Evolutionary conservation across 208 protist species (phyloP).

Genomic region (Leishmania tropica): DNA sequence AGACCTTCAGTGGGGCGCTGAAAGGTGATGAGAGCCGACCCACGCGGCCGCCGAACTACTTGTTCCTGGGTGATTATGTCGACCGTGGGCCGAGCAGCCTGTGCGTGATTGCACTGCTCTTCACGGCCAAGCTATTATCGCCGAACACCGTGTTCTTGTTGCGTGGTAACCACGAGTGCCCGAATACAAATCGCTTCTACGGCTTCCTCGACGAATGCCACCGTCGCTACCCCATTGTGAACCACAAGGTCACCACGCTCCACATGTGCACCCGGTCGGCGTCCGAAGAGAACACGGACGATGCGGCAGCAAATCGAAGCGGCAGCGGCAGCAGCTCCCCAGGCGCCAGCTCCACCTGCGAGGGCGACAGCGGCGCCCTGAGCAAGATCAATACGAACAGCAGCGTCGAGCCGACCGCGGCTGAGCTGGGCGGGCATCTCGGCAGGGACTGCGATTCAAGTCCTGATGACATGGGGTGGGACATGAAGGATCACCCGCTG

Average conservation of each 20-base stretch:
- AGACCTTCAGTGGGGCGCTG: not conserved
- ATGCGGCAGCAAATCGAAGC: constrained; percentile 41
- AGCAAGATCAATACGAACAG: not conserved
- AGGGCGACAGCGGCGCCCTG: not conserved
- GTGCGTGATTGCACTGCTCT: constrained; percentile 94
- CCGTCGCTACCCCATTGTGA: constrained; percentile 77
- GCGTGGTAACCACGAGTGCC: constrained; percentile 99
- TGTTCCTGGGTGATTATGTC: constrained; percentile 99
- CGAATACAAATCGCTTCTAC: constrained; percentile 99
- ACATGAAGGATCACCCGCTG: constrained; percentile 73
- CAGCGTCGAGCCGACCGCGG: not conserved
- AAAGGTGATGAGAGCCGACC: not conserved
- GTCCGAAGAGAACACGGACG: constrained; percentile 27
- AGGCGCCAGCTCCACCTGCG: not conserved
- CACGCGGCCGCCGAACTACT: constrained; percentile 83
- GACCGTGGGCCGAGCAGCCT: constrained; percentile 98
- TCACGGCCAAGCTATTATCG: constrained; percentile 97
- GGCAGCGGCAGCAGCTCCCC: constrained; percentile 46
- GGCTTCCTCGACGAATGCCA: constrained; percentile 99
- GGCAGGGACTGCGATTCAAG: not conserved
- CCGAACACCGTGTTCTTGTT: constrained; percentile 98
- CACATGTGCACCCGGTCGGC: constrained; percentile 18
- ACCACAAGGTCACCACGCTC: constrained; percentile 42
- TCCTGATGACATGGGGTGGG: constrained; percentile 52
- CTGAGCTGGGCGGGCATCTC: constrained; percentile 3